A percentile compares a stretch with the other conserved stretches of the same genome.
Conservation (phyloP, 768 basidiomycete species). For the Rhodosporidiobolus sp. region DNA sequence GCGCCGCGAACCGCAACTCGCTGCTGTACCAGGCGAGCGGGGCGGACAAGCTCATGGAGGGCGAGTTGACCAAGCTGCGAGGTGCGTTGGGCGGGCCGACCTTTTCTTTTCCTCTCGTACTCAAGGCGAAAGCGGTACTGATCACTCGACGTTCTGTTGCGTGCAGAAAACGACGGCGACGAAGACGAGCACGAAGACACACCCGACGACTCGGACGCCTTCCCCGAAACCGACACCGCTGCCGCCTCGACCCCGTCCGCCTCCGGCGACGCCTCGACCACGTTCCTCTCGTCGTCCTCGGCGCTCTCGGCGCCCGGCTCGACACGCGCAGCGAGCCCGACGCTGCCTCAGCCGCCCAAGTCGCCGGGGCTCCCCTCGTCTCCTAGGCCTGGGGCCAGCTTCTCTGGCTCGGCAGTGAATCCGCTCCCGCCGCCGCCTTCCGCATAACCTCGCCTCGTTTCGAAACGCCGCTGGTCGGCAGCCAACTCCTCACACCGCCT, state of each 20-base stretch:
- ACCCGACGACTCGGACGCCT: background rate
- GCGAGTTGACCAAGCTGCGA: conserved; percentile 15
- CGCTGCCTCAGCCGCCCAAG: too few relatives aligned
- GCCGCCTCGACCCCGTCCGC: background rate
- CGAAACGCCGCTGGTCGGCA: too few relatives aligned
- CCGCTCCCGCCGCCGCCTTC: too few relatives aligned
- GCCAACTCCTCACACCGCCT: too few relatives aligned
- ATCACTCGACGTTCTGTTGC: too few relatives aligned
- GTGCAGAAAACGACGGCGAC: conserved; percentile 1
- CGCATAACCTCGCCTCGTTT: background rate
- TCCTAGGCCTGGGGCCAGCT: too few relatives aligned
- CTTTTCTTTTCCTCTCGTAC: too few relatives aligned
- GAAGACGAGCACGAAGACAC: background rate
- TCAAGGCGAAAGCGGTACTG: background rate
- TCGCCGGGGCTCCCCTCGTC: too few relatives aligned
- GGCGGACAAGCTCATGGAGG: conserved; percentile 40
- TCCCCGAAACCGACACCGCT: background rate
- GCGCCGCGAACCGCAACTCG: conserved; percentile 30
- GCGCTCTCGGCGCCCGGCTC: too few relatives aligned
- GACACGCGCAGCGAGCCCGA: too few relatives aligned
- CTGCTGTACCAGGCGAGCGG: conserved; percentile 38
- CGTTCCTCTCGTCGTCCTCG: too few relatives aligned
- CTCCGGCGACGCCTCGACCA: background rate
- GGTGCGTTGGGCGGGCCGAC: conserved; percentile 5
- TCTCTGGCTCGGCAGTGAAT: too few relatives aligned